Evolutionary conservation across 192 early-diverging fungal species (phyloP).

Genomic region (Linnemannia schmuckeri): DNA sequence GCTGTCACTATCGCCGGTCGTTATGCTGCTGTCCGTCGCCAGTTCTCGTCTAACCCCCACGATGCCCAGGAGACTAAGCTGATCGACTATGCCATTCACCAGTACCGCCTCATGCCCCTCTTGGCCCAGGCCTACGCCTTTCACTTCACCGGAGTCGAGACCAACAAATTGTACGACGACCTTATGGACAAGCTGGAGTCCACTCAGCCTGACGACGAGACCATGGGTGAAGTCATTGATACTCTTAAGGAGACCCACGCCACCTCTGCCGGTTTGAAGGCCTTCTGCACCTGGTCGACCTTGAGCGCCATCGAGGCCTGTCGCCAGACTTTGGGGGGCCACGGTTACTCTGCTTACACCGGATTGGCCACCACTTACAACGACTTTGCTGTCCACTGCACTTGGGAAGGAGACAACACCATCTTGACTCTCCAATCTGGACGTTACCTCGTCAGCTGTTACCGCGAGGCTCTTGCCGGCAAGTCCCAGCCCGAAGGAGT

Average conservation of each 20-base stretch:
- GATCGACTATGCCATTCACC: constrained; percentile 94
- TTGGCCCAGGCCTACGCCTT: constrained; percentile 92
- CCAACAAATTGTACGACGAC: constrained; percentile 79
- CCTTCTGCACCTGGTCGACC: constrained; percentile 93
- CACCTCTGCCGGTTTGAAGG: constrained; percentile 92
- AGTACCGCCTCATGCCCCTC: constrained; percentile 91
- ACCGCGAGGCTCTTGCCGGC: constrained; percentile 77
- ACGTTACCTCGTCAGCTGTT: constrained; percentile 84
- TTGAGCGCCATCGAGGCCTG: constrained; percentile 92
- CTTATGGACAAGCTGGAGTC: constrained; percentile 84
- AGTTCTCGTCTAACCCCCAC: constrained; percentile 77
- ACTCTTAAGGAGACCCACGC: constrained; percentile 93
- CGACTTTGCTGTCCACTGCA: constrained; percentile 93
- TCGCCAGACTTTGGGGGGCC: constrained; percentile 91
- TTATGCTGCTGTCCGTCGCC: constrained; percentile 92
- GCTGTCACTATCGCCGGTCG: constrained; percentile 92
- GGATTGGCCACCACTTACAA: constrained; percentile 87
- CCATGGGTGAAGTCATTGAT: constrained; percentile 74
- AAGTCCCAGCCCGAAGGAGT: constrained; percentile 85
- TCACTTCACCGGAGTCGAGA: constrained; percentile 90
- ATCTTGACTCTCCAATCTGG: constrained; percentile 92
- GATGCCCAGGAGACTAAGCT: constrained; percentile 85
- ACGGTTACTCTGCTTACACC: constrained; percentile 94
- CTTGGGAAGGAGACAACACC: constrained; percentile 93
- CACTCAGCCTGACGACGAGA: constrained; percentile 71